Conservation (phyloP, 192 early-diverging fungal genomes). For the Cetraspora pellucida region DNA sequence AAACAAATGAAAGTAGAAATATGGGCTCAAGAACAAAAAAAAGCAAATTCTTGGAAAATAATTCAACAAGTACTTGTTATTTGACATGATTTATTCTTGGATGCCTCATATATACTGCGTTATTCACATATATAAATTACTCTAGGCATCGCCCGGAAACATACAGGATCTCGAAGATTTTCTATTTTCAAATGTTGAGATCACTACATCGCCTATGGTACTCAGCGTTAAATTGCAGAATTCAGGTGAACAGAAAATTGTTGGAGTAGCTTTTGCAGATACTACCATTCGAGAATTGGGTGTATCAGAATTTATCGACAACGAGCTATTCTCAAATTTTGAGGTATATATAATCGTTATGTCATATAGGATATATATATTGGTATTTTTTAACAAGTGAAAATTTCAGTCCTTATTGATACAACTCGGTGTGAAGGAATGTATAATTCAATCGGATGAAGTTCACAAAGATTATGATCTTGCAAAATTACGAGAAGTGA, state of each 20-base stretch:
- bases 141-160: constrained; percentile 94
- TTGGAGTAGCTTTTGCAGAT: constrained; percentile 92
- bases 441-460: constrained; percentile 65
- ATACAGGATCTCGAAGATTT: constrained; percentile 89
- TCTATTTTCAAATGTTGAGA: constrained; percentile 74
- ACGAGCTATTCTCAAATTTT: constrained; percentile 89
- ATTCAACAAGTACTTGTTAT: constrained; percentile 35
- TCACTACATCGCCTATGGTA: constrained; percentile 79
- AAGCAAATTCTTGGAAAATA: constrained; percentile 55
- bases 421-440: constrained; percentile 94
- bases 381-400: background rate
- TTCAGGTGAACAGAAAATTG: constrained; percentile 65
- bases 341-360: constrained; percentile 67
- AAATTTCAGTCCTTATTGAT: constrained; percentile 73
- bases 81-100: background rate
- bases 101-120: background rate
- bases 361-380: too few relatives aligned
- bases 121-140: background rate
- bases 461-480: constrained; percentile 66
- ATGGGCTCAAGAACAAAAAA: constrained; percentile 59
- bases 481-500: constrained; percentile 66
- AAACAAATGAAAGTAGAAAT: constrained; percentile 84
- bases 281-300: constrained; percentile 79
- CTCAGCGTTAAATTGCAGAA: constrained; percentile 66
- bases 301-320: constrained; percentile 90